Evolutionary conservation across 1,139 yeast species (phyloP).

Genomic region (Nakaseomyces delphensis): DNA sequence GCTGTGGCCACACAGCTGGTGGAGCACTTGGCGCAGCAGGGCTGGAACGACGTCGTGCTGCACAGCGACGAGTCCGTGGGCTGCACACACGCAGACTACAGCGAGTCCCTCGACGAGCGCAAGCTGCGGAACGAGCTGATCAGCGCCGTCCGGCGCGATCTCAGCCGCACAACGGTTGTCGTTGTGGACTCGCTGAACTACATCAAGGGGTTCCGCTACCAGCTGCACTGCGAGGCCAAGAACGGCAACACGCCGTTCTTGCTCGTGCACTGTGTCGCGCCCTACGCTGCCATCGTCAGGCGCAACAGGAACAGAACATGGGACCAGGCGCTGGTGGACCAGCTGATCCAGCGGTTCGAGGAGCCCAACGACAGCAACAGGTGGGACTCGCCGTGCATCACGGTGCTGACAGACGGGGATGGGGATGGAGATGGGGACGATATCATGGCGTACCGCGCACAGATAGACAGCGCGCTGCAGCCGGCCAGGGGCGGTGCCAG

Average conservation of each 20-base stretch:
- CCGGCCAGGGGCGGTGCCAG: too few species aligned
- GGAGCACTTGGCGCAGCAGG: slow-evolving; percentile 38
- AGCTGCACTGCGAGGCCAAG: slow-evolving; percentile 80
- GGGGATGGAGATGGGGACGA: too few species aligned
- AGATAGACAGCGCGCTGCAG: not conserved
- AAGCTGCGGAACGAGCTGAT: slow-evolving; percentile 76
- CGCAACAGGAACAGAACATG: slow-evolving; percentile 54
- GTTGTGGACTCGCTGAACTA: slow-evolving; percentile 80
- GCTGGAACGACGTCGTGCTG: slow-evolving; percentile 42
- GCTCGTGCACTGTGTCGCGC: slow-evolving; percentile 68
- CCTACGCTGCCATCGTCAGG: slow-evolving; percentile 49
- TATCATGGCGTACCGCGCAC: not conserved
- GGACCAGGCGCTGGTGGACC: slow-evolving; percentile 60
- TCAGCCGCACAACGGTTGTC: slow-evolving; percentile 61
- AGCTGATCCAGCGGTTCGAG: slow-evolving; percentile 76
- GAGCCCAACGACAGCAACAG: slow-evolving; percentile 81
- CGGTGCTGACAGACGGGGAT: slow-evolving; percentile 27
- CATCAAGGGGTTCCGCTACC: slow-evolving; percentile 93
- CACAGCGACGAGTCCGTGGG: slow-evolving; percentile 76
- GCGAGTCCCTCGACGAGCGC: slow-evolving; percentile 66
- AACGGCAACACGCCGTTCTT: slow-evolving; percentile 71
- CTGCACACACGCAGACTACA: slow-evolving; percentile 40
- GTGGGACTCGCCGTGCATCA: slow-evolving; percentile 80
- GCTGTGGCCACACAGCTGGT: slow-evolving; percentile 56
- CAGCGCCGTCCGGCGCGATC: slow-evolving; percentile 78